These are phyloP conservation scores for Myxozyma melibiosi DNA, from an alignment of 805 yeast genomes.

Conservation along the genomic window DNA sequence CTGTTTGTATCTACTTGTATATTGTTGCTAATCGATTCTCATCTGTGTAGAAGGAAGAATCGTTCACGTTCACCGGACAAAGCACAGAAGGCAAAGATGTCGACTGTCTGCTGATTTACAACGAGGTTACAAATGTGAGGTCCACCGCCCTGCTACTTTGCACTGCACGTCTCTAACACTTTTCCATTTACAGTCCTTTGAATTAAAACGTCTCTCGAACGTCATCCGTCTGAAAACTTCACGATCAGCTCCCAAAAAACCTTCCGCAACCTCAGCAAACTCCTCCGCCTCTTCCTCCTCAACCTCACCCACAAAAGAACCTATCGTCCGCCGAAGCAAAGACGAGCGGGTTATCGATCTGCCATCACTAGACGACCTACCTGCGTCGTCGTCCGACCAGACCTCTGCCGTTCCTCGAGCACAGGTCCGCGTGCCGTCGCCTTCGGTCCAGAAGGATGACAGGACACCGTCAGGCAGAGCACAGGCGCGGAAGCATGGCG, in stretches of 20 bases:
- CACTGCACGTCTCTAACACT: not conserved
- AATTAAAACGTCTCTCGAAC: conserved; percentile 19
- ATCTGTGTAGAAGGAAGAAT: conserved; percentile 16
- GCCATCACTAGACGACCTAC: conserved; percentile 13
- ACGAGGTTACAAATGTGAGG: conserved; percentile 24
- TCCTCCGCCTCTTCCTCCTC: conserved; percentile 12
- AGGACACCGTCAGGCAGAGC: not conserved
- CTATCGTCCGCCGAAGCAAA: not conserved
- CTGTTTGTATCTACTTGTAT: not conserved
- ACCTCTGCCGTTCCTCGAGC: not conserved
- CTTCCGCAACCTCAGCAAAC: conserved; percentile 3
- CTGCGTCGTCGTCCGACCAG: not conserved
- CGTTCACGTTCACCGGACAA: conserved; percentile 28
- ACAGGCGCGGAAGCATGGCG: not conserved
- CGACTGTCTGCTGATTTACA: conserved; percentile 33
- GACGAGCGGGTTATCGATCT: conserved; percentile 17
- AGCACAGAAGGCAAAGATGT: conserved; percentile 24
- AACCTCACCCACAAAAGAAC: conserved; percentile 8
- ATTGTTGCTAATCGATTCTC: not conserved
- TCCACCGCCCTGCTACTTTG: not conserved
- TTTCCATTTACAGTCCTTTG: conserved; percentile 16
- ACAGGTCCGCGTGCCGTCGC: not conserved
- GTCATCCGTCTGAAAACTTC: conserved; percentile 24
- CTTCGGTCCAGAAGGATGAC: conserved; percentile 14
- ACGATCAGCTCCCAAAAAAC: conserved; percentile 16